These are phyloP conservation scores for Tetrahymena malaccensis DNA, from an alignment of 73 alveolate genomes.

Conservation along the genomic window DNA sequence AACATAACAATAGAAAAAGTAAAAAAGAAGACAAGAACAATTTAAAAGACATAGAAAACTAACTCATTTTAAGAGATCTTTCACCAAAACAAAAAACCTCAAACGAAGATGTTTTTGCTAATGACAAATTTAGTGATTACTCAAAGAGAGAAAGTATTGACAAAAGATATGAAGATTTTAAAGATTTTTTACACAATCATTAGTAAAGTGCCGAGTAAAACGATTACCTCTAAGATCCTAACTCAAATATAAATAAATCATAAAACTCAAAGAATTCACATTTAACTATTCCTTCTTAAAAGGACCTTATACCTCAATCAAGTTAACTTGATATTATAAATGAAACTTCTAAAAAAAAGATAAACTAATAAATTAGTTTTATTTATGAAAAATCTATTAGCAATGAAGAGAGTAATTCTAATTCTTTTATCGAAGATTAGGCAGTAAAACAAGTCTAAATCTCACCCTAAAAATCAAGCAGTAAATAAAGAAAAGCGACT, in stretches of 20 bases:
- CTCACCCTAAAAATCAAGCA: background rate
- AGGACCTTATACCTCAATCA: background rate
- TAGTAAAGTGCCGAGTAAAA: background rate
- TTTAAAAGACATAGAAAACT: background rate
- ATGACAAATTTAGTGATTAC: background rate
- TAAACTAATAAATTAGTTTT: no score
- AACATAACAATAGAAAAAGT: background rate
- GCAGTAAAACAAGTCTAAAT: background rate
- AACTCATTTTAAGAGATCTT: background rate
- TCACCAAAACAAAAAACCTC: background rate
- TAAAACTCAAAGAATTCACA: background rate
- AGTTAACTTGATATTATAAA: background rate
- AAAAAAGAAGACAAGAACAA: background rate
- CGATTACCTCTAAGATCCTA: background rate
- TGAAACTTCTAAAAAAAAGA: background rate
- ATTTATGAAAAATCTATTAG: background rate
- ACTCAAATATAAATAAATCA: background rate
- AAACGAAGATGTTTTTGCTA: background rate
- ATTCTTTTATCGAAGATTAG: background rate
- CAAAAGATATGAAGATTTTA: background rate
- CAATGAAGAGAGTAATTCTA: background rate
- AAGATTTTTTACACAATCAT: background rate
- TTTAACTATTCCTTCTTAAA: background rate
- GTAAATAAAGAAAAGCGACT: background rate
- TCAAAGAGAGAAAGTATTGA: background rate